Evolutionary conservation across 169 alveolate genomes (phyloP).

Genomic region (Babesia caballi): DNA sequence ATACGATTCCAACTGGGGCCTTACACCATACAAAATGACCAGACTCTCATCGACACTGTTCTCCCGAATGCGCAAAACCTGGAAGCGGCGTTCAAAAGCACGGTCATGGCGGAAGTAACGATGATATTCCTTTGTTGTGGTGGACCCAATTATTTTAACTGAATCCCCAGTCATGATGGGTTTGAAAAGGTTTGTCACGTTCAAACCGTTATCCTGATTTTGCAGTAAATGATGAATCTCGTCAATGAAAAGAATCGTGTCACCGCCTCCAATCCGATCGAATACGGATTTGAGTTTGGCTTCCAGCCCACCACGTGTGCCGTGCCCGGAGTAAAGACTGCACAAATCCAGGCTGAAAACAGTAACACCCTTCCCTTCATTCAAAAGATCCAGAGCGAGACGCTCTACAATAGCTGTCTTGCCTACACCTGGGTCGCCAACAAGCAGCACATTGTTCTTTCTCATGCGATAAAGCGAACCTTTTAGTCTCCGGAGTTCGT

Average conservation of each 20-base stretch:
- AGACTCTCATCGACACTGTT: constrained; percentile 51
- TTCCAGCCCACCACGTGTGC: constrained; percentile 37
- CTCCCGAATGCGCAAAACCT: constrained; percentile 52
- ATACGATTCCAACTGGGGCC: constrained; percentile 49
- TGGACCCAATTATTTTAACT: constrained; percentile 67
- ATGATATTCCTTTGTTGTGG: constrained; percentile 63
- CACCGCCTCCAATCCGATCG: constrained; percentile 54
- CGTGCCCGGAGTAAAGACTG: constrained; percentile 64
- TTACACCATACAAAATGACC: constrained; percentile 55
- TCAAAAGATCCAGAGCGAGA: constrained; percentile 44
- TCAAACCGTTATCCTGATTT: constrained; percentile 65
- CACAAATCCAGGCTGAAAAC: constrained; percentile 62
- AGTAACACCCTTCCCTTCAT: constrained; percentile 51
- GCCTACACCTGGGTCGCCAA: constrained; percentile 72
- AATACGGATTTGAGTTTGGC: constrained; percentile 46
- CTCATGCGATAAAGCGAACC: constrained; percentile 78
- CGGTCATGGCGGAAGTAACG: constrained; percentile 59
- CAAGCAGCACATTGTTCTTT: constrained; percentile 74
- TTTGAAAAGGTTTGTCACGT: constrained; percentile 42
- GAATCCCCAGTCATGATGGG: constrained; percentile 62
- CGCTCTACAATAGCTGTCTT: constrained; percentile 70
- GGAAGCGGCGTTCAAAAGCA: constrained; percentile 70
- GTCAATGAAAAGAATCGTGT: constrained; percentile 64
- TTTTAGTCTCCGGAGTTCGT: constrained; percentile 73
- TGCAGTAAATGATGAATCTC: constrained; percentile 65